A percentile compares a stretch with the other conserved stretches of the same genome.
Conservation (phyloP, 306 rosid genomes). For the Potentilla sterilis region DNA sequence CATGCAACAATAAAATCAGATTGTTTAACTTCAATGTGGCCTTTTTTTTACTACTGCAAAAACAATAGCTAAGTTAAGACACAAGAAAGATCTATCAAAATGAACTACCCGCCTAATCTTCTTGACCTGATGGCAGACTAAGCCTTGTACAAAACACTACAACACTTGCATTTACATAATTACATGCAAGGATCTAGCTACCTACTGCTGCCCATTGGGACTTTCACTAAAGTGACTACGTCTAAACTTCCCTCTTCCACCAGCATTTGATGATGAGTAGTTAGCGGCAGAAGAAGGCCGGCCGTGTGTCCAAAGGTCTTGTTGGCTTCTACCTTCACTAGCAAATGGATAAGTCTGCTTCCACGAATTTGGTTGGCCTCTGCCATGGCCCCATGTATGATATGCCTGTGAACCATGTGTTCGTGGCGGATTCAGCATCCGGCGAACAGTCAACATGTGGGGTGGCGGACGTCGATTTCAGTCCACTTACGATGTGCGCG, state of each 20-base stretch:
- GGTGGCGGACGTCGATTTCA: no score
- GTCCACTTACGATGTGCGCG: no score
- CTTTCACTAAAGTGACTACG: not conserved
- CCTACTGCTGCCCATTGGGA: not conserved
- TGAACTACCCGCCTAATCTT: not conserved
- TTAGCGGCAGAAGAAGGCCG: not conserved
- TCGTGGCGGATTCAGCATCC: no score
- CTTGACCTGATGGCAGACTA: no score
- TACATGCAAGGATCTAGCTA: no score
- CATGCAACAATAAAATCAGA: no score
- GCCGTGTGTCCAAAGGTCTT: not conserved
- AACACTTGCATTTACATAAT: not conserved
- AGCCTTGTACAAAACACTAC: not conserved
- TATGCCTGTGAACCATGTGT: not conserved
- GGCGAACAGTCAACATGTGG: no score
- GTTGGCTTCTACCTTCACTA: not conserved
- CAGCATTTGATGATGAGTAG: not conserved
- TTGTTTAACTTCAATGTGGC: no score
- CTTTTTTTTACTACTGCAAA: no score
- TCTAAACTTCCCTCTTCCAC: not conserved
- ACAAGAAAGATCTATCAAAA: no score
- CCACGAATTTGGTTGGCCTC: not conserved
- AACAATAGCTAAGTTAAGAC: no score
- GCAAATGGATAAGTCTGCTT: not conserved
- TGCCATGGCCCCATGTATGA: not conserved